A percentile compares a stretch with the other conserved stretches of the same genome.
Evolutionary conservation across 1,284 basidiomycete species (phyloP).

Genomic region (Melampsora abietis-canadensis): DNA sequence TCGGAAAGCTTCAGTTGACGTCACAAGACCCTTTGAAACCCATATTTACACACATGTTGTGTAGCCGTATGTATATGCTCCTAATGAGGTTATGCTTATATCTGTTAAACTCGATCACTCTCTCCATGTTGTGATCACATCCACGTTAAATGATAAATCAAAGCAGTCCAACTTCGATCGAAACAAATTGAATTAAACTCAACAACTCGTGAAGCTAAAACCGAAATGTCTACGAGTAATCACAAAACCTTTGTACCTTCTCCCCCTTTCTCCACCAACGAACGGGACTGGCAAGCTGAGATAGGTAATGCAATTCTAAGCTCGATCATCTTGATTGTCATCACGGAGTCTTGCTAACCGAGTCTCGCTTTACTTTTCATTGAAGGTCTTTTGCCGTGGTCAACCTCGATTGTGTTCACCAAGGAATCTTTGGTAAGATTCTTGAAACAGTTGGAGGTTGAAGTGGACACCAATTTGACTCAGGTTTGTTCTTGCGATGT

Average conservation of each 20-base stretch:
- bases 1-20: no score
- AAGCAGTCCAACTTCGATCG: no score
- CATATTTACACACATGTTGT: no score
- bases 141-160: no score
- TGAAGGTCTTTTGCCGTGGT: constrained; percentile 23
- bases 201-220: no score
- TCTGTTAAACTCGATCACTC: no score
- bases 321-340: neutral
- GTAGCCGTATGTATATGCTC: no score
- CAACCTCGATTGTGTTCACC: constrained; percentile 33
- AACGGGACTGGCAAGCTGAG: constrained; percentile 31
- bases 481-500: constrained; percentile 10
- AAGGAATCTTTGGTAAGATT: constrained; percentile 38
- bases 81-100: no score
- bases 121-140: no score
- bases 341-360: neutral
- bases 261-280: constrained; percentile 21
- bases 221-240: no score
- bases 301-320: constrained; percentile 1
- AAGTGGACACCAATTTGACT: constrained; percentile 32
- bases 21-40: no score
- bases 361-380: neutral
- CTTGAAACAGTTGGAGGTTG: constrained; percentile 24
- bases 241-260: constrained; percentile 21
- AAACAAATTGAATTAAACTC: no score